Base-by-base conservation (phyloP, 2,329 filamentous ascomycete genomes). In the Samsoniella hepiali region DNA sequence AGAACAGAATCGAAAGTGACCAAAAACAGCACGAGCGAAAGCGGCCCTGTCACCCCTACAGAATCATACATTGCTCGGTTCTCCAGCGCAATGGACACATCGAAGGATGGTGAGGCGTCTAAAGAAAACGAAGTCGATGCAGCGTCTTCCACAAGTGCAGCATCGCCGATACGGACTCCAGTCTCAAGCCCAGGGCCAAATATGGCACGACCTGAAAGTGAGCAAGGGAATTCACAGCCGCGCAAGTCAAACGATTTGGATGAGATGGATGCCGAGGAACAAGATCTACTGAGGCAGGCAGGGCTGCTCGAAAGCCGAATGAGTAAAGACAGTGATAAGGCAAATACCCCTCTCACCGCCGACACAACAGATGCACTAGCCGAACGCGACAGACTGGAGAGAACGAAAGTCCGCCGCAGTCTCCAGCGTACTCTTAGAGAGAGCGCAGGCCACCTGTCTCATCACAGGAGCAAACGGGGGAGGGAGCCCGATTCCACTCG, bases 401-500 rank as follows among this genome's bases (percentile, higher is more conserved):
- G 81, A 67, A 88, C 82, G 63, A 92, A 89, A 72, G 88, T 93
- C 58, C 88, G 94, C 31, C 88, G 93, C 66, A 97, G 93, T 73
- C 79, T 98, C 15, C 94, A 97, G 70, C 90, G 93, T 63, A 97
- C 93, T 13, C 83, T 98, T 64, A 87, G 95, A 67, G 94, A 98
- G 70, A 84, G 89, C 78, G 90, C 81, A 69, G 89, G 80, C 64
- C 88, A 82, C 76, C 84, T 82, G 70, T 85, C 82, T 22, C 85
- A 85, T 69, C 88, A 91, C 69, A 87, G 91, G 38, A 88, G 90
- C 72, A 88, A 88, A 68, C 93, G 89, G 73, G 88, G 89, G 58
- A 91, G 88, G 71, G 92, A 96, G 57, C 63, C 69, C 2, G 65
- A 65, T 3, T 42, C 59, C 3, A 69, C 67, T 8, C 63, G 69